A percentile compares a stretch with the other conserved stretches of the same genome.
phyloP scores from a whole-genome alignment of 306 rosid genomes.

The Biancaea sappan region DNA sequence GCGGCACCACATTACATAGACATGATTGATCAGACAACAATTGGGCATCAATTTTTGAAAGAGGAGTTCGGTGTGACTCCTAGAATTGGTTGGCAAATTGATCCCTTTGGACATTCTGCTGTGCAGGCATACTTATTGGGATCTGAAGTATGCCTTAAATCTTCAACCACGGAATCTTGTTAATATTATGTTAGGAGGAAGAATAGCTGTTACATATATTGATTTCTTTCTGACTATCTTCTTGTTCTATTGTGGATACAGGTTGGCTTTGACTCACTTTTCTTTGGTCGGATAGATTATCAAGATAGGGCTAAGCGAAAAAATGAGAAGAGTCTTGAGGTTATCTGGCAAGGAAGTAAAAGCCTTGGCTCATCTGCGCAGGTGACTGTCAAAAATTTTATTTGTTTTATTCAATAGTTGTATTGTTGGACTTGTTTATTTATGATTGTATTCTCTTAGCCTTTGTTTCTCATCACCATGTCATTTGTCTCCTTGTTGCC shows the following conservation, averaged over 20 bases:
- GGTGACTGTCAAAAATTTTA: slow-evolving; percentile 44
- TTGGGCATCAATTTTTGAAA: slow-evolving; percentile 75
- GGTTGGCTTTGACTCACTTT: slow-evolving; percentile 81
- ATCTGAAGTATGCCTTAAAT: slow-evolving; percentile 57
- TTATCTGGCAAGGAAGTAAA: slow-evolving; percentile 78
- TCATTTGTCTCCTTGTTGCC: slow-evolving; percentile 24
- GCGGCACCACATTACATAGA: slow-evolving; percentile 83
- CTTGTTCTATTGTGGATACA: slow-evolving; percentile 37
- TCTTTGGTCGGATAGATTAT: slow-evolving; percentile 85
- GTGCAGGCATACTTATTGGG: slow-evolving; percentile 82
- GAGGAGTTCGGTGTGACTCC: slow-evolving; percentile 66
- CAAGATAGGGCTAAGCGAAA: slow-evolving; percentile 79
- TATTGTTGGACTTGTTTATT: slow-evolving; percentile 23
- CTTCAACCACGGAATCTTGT: slow-evolving; percentile 31
- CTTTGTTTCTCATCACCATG: slow-evolving; percentile 16
- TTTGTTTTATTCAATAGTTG: slow-evolving; percentile 10
- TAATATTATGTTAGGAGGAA: slow-evolving; percentile 29
- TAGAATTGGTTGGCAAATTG: slow-evolving; percentile 90
- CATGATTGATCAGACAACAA: slow-evolving; percentile 88
- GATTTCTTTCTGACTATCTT: slow-evolving; percentile 17
- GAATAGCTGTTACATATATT: neutral
- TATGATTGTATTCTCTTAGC: slow-evolving; percentile 6
- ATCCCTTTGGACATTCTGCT: slow-evolving; percentile 90
- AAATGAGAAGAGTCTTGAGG: slow-evolving; percentile 79
- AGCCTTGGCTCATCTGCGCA: slow-evolving; percentile 77